phyloP scores from a whole-genome alignment of 1,139 yeast genomes.

The Yamadazyma trypodendri region DNA sequence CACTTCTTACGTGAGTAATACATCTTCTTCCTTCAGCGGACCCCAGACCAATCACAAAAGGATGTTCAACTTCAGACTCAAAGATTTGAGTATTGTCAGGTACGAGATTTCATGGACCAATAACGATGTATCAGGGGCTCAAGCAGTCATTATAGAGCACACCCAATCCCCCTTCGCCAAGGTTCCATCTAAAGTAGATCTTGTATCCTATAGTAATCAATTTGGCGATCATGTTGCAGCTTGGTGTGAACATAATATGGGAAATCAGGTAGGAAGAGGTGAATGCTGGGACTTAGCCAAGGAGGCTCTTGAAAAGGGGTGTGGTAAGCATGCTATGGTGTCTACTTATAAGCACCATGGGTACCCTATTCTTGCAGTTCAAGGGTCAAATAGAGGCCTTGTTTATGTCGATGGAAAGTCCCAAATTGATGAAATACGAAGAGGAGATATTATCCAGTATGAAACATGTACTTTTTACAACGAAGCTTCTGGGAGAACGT shows the following conservation, averaged over 20 bases:
- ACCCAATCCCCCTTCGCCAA: slow-evolving; percentile 50
- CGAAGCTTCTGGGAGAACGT: slow-evolving; percentile 24
- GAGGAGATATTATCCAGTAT: slow-evolving; percentile 45
- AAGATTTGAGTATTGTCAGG: slow-evolving; percentile 51
- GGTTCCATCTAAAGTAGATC: slow-evolving; percentile 36
- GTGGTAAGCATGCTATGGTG: slow-evolving; percentile 63
- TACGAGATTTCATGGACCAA: slow-evolving; percentile 50
- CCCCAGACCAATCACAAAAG: slow-evolving; percentile 13
- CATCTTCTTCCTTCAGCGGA: slow-evolving; percentile 12
- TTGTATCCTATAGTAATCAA: slow-evolving; percentile 38
- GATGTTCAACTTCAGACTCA: slow-evolving; percentile 36
- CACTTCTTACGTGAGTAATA: slow-evolving; percentile 24
- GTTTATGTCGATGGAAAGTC: slow-evolving; percentile 16
- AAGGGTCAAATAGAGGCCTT: slow-evolving; percentile 24
- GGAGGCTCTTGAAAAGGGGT: slow-evolving; percentile 58
- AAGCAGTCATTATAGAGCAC: slow-evolving; percentile 33
- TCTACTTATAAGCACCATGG: slow-evolving; percentile 60
- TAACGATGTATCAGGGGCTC: slow-evolving; percentile 18
- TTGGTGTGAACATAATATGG: slow-evolving; percentile 60
- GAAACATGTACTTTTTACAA: slow-evolving; percentile 43
- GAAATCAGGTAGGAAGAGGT: slow-evolving; percentile 63
- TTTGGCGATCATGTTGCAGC: slow-evolving; percentile 58
- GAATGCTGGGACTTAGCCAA: slow-evolving; percentile 81
- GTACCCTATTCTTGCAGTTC: slow-evolving; percentile 45
- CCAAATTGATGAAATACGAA: slow-evolving; percentile 36